Conservation (phyloP, 129 eudicot genomes). For the Solidago caesia region DNA sequence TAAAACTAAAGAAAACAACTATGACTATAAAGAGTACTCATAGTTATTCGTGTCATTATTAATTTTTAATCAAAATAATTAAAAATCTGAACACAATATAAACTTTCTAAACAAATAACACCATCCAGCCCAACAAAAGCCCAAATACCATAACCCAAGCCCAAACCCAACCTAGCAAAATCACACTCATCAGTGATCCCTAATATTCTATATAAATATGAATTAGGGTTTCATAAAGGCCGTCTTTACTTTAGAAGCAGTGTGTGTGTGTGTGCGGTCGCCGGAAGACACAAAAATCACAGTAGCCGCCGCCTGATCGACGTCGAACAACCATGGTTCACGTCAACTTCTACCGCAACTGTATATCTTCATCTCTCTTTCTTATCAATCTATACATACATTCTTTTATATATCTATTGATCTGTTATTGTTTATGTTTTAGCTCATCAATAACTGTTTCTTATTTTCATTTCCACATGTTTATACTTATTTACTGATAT, state of each 20-base stretch:
- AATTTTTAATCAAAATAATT: too few species aligned
- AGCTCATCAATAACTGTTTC: neutral
- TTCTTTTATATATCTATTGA: too few species aligned
- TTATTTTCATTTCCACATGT: neutral
- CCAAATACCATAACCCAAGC: neutral
- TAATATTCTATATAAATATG: neutral
- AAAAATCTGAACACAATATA: too few species aligned
- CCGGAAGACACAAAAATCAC: constrained; percentile 9
- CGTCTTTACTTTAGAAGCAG: constrained; percentile 17
- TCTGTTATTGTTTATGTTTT: too few species aligned
- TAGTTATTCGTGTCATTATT: too few species aligned
- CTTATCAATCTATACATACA: neutral
- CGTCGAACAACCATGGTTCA: neutral
- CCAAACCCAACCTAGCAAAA: neutral
- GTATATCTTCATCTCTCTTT: neutral
- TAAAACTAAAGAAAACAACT: too few species aligned
- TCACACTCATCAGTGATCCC: neutral
- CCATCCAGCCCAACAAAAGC: too few species aligned
- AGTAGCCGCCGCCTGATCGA: neutral
- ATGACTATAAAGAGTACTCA: too few species aligned
- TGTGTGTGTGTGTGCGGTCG: constrained; percentile 1
- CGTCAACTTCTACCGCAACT: neutral
- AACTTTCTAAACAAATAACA: too few species aligned
- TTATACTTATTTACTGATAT: too few species aligned
- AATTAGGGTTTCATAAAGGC: constrained; percentile 22